Evolutionary conservation across 495 filamentous ascomycete genomes (phyloP).

Genomic region (Aspergillus taichungensis): DNA sequence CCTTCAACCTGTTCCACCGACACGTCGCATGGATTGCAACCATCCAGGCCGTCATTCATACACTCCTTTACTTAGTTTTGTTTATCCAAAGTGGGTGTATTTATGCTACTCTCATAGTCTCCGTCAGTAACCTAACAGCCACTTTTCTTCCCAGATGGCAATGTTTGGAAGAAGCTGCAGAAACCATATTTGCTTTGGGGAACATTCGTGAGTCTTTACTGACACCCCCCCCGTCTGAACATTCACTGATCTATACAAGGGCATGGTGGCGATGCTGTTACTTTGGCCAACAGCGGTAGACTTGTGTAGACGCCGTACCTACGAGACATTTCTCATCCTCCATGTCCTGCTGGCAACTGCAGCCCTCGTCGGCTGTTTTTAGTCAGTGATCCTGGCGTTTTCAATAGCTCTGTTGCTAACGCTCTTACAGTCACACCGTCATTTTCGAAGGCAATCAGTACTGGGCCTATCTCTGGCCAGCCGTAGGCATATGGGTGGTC

Average conservation of each 20-base stretch:
- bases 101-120: not conserved
- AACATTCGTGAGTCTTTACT: constrained; percentile 16
- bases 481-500: constrained; percentile 40
- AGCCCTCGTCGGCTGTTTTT: constrained; percentile 42
- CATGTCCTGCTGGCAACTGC: constrained; percentile 46
- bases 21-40: constrained; percentile 47
- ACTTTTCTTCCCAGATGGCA: constrained; percentile 14
- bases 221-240: not conserved
- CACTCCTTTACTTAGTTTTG: constrained; percentile 22
- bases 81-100: constrained; percentile 21
- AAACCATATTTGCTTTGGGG: constrained; percentile 33
- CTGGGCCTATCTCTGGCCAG: constrained; percentile 45
- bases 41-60: constrained; percentile 41
- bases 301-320: constrained; percentile 36
- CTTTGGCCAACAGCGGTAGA: constrained; percentile 38
- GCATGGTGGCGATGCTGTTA: constrained; percentile 39
- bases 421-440: constrained; percentile 34
- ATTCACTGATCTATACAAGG: constrained; percentile 19
- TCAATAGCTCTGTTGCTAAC: not conserved
- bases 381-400: constrained; percentile 25
- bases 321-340: constrained; percentile 46
- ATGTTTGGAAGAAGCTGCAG: constrained; percentile 20
- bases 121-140: not conserved
- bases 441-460: constrained; percentile 40
- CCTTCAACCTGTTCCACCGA: constrained; percentile 47